Evolutionary conservation across 75 land plant genomes (phyloP), one percentile per base, ranked within the genome.

Genomic region (Pseudotsuga menziesii): DNA sequence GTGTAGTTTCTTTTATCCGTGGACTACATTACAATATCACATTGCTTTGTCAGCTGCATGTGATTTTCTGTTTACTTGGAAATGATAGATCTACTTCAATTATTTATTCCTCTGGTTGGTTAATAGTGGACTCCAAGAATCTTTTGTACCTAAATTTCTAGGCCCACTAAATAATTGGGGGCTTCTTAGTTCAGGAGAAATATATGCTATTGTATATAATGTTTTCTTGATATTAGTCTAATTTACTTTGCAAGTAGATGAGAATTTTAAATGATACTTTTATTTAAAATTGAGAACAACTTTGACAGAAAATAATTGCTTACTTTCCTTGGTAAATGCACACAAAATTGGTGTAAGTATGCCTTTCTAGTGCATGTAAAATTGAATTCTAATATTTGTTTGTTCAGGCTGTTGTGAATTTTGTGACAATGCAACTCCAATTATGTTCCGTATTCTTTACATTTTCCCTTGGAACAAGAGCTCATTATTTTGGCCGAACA

Each of bases 401-500:
- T 76, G 48, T 83, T 80, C 98, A 97, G 99, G 99, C 99, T 71
- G 71, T 94, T 75, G 88, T 92, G 52, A 92, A 83, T 78, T 97
- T 97, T 75, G 58, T 90, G 26, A 89, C 88, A 11, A 88, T 96
- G 95, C 99, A 96, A 78, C 80, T 96, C 14, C 99, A 96, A 85
- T 80, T 96, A 55, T 92, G 93, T 60, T 85, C 99, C 14, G 99
- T 96, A 35, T 96, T 96, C 35, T 96, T 94, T 77, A 96, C 99
- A 35, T 94, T 96, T 63, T 96, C 99, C 29, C 83, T 96, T 77
- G 99, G 99, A 77, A 96, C 99, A 56, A 84, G 87, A 77, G 94
- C 95, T 44, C 99, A 96, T 79, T 96, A 96, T 76, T 96, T 94
- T 88, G 99, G 99, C 44, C 83, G 99, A 32, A 94, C 98, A 5